Conservation (phyloP, 75 land plant species). For the Selaginella moellendorffii region DNA sequence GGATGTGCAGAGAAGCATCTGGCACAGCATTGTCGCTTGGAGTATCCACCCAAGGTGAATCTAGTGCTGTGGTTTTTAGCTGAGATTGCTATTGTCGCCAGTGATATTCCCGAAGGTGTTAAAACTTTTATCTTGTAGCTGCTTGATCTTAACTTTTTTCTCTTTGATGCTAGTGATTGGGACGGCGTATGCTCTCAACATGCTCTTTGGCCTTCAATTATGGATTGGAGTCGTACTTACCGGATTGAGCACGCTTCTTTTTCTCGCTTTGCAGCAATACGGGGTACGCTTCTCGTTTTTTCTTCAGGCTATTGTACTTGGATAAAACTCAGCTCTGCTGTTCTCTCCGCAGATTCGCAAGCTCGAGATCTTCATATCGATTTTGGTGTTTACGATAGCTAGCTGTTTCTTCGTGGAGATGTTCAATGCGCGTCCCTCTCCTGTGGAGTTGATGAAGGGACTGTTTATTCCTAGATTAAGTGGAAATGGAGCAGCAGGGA, state of each 20-base stretch:
- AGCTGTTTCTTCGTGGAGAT: constrained; percentile 1
- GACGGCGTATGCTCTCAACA: constrained; percentile 71
- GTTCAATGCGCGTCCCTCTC: background rate
- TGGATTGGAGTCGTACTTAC: constrained; percentile 79
- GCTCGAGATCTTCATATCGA: background rate
- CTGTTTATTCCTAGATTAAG: background rate
- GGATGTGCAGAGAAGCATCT: constrained; percentile 53
- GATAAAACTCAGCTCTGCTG: too few relatives aligned
- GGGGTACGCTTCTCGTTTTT: too few relatives aligned
- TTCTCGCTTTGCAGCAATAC: too few relatives aligned
- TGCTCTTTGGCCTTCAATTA: constrained; percentile 68
- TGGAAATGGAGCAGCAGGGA: background rate
- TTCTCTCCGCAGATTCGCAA: background rate
- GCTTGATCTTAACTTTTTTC: too few relatives aligned
- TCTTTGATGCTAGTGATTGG: constrained; percentile 41
- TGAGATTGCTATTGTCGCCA: constrained; percentile 67
- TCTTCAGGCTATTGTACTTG: too few relatives aligned
- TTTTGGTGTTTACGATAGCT: background rate
- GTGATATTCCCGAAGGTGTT: constrained; percentile 74
- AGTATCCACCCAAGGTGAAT: constrained; percentile 49
- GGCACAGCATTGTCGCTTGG: constrained; percentile 52
- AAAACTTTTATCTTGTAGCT: background rate
- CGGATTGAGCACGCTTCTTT: constrained; percentile 61
- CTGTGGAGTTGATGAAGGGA: background rate
- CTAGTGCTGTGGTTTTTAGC: constrained; percentile 57